phyloP scores from a whole-genome alignment of 352 stramenopile species.

The Chrysophaeum taylorii region DNA sequence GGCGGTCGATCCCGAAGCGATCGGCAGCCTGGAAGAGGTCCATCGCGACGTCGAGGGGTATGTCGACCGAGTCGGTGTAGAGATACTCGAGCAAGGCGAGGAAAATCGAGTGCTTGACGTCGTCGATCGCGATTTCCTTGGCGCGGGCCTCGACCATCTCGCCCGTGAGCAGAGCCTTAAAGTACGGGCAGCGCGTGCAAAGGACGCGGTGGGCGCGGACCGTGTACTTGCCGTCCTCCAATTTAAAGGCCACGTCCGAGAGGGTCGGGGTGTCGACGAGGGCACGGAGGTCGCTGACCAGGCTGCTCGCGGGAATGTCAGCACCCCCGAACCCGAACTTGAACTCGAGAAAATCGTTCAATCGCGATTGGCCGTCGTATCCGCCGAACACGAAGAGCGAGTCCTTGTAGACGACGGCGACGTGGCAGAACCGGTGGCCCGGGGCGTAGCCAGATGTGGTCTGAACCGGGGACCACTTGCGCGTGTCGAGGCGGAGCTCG shows the following conservation, averaged over 20 bases:
- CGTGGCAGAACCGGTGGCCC: constrained; percentile 89
- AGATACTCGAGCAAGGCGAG: constrained; percentile 62
- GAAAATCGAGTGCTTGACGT: constrained; percentile 48
- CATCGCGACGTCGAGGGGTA: constrained; percentile 56
- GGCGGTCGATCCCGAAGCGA: constrained; percentile 61
- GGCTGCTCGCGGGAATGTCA: constrained; percentile 47
- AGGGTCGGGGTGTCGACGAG: constrained; percentile 54
- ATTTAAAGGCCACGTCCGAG: constrained; percentile 52
- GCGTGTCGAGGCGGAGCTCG: constrained; percentile 65
- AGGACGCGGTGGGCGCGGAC: constrained; percentile 68
- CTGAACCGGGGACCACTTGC: constrained; percentile 37
- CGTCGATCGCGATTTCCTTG: constrained; percentile 31
- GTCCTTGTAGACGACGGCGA: constrained; percentile 76
- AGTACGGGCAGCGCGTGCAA: constrained; percentile 55
- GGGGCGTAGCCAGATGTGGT: constrained; percentile 34
- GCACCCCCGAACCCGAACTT: constrained; percentile 45
- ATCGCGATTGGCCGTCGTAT: constrained; percentile 83
- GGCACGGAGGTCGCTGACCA: constrained; percentile 50
- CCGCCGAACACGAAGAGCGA: constrained; percentile 69
- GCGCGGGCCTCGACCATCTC: constrained; percentile 39
- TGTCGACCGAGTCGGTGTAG: constrained; percentile 61
- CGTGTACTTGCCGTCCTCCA: constrained; percentile 41
- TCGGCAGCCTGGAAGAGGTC: constrained; percentile 65
- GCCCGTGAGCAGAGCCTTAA: constrained; percentile 55
- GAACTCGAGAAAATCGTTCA: constrained; percentile 89